Base-by-base conservation (phyloP, 169 alveolate species). In the Cryptosporidium tyzzeri region DNA sequence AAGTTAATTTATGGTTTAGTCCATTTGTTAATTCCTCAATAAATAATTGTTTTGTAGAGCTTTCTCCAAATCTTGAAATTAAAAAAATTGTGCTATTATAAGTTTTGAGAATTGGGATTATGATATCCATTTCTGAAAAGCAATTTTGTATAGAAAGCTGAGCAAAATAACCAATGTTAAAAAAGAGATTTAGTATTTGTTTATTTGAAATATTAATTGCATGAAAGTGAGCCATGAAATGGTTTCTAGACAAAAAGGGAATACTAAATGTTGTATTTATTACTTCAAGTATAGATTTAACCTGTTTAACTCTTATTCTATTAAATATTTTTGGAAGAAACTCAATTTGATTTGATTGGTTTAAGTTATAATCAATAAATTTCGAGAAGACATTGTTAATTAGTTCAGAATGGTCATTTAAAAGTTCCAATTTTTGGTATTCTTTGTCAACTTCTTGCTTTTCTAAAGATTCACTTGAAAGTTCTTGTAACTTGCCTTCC, bases 141-240 rank as follows among this genome's bases (percentile, higher is more conserved):
- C 44, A 31, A 33, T 48, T 55, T 41, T 73, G 55, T 18, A 26
- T 55, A 33, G 86, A 31, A 31, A 73, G 70, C 53, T 39, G 68
- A 2, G 70, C 58, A 39, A 73, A 21, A 39, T 35, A 33, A 2
- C 86, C 86, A 53, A 73, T 73, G 39, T 73, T 33, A 31, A 53
- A 73, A 35, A 73, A 53, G 4, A 73, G 68, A n/a, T 73, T 23
- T 16, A 55, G 33, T 29, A 73, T 37, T 50, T 73, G 86, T 5
- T 21, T 16, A 59, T 73, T 73, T 5, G 69, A n/a, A 9, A 55
- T 35, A 10, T 55, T 23, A 41, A 21, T 23, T 23, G 23, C 18
- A 21, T 73, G 71, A 73, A 55, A 73, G 51, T 73, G 71, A n/a
- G 70, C 48, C 86, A 73, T 73, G 33, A 73, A 73, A n/a, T 73